Evolutionary conservation across 176 grass and related monocot genomes (phyloP).

Genomic region (Oryza glaberrima): DNA sequence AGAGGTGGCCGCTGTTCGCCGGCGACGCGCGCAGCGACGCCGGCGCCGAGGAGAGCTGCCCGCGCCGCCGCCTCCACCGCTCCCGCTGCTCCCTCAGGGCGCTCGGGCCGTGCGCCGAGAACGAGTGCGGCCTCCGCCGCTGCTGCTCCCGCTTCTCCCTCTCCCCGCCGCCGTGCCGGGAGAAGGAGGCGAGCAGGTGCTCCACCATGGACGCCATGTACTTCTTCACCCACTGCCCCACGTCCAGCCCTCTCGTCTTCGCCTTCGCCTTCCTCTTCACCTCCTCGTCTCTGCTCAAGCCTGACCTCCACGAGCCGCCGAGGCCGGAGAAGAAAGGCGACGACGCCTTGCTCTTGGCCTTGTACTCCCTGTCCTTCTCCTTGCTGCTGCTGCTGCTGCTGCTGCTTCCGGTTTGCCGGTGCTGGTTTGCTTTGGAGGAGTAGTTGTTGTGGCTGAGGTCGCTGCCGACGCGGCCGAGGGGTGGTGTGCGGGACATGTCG

Average conservation of each 20-base stretch:
- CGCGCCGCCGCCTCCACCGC: conserved; percentile 35
- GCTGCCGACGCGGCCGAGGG: conserved; percentile 62
- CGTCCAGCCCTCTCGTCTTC: conserved; percentile 48
- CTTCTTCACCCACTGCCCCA: conserved; percentile 68
- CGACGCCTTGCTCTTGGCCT: conserved; percentile 48
- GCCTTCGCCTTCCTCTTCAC: conserved; percentile 44
- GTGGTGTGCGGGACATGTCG: conserved; percentile 43
- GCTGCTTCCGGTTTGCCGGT: conserved; percentile 25
- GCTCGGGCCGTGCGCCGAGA: conserved; percentile 49
- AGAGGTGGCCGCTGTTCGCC: conserved; percentile 84
- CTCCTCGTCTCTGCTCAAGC: conserved; percentile 29
- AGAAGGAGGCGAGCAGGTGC: conserved; percentile 58
- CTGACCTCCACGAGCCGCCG: conserved; percentile 40
- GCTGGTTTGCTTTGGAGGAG: conserved; percentile 24
- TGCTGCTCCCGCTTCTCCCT: conserved; percentile 52
- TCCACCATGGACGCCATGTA: conserved; percentile 73
- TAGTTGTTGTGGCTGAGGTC: conserved; percentile 58
- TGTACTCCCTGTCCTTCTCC: conserved; percentile 16
- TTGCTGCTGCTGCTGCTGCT: not conserved
- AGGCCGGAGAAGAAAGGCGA: conserved; percentile 62
- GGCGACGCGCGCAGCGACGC: conserved; percentile 80
- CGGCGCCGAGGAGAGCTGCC: conserved; percentile 72
- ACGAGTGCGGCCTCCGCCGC: conserved; percentile 67
- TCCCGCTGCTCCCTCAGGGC: conserved; percentile 30
- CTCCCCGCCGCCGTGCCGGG: conserved; percentile 31